phyloP scores from a whole-genome alignment of 345 rosid genomes.

The Conringia planisiliqua region DNA sequence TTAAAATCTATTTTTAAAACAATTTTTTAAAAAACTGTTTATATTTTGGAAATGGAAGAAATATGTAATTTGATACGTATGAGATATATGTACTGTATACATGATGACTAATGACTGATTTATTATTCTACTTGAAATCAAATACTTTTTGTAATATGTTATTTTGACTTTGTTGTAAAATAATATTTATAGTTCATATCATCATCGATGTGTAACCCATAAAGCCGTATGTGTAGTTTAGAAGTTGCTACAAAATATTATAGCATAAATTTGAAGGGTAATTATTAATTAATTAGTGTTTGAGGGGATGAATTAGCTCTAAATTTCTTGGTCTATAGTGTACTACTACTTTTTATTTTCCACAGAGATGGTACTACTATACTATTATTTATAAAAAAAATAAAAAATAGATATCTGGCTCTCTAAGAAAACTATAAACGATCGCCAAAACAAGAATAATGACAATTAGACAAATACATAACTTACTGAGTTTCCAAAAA shows the following conservation, averaged over 20 bases:
- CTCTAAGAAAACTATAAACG: not conserved
- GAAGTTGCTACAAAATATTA: not conserved
- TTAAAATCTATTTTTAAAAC: too few species aligned
- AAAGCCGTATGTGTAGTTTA: not conserved
- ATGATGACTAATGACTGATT: not conserved
- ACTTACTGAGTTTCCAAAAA: not conserved
- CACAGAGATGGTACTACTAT: not conserved
- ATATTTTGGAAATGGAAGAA: too few species aligned
- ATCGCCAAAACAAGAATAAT: not conserved
- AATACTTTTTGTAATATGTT: not conserved
- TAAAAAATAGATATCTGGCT: too few species aligned
- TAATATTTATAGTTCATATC: not conserved
- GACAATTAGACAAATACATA: not conserved
- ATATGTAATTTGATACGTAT: not conserved
- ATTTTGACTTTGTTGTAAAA: not conserved
- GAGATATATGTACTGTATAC: not conserved
- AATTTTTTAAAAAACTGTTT: too few species aligned
- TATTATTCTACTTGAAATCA: not conserved
- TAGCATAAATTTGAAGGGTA: not conserved
- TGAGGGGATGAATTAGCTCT: not conserved
- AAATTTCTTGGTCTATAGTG: constrained; percentile 12
- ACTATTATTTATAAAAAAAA: not conserved
- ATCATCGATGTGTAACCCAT: not conserved
- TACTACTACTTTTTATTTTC: constrained; percentile 17
- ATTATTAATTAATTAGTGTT: not conserved